Conservation (phyloP, 1,139 yeast genomes). For the Kluyveromyces marxianus region DNA sequence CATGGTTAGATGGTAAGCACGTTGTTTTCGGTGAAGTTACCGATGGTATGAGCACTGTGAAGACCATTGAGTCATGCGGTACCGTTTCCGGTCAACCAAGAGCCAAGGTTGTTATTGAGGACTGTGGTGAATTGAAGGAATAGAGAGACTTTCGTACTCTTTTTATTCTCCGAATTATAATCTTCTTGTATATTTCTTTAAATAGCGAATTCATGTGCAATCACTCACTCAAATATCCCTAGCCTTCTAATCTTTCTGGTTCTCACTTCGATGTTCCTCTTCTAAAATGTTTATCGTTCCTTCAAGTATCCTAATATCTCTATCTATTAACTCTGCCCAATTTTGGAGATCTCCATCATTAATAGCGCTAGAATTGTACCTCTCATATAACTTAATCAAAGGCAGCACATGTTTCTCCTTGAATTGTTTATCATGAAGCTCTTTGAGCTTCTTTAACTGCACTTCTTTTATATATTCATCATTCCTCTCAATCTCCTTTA, state of each 20-base stretch:
- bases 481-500: slow-evolving; percentile 24
- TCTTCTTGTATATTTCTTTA: too few relatives aligned
- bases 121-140: slow-evolving; percentile 59
- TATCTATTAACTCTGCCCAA: slow-evolving; percentile 27
- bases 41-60: slow-evolving; percentile 78
- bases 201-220: too few relatives aligned
- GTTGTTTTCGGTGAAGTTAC: slow-evolving; percentile 93
- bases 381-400: slow-evolving; percentile 15
- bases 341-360: slow-evolving; percentile 22
- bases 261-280: too few relatives aligned
- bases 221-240: too few relatives aligned
- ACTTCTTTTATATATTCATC: slow-evolving; percentile 21
- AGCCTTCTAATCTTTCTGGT: too few relatives aligned
- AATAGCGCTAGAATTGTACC: slow-evolving; percentile 12
- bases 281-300: slow-evolving; percentile 24
- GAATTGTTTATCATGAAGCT: slow-evolving; percentile 23
- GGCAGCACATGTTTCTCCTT: slow-evolving; percentile 21
- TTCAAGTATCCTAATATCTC: slow-evolving; percentile 32
- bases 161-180: too few relatives aligned
- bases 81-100: slow-evolving; percentile 69
- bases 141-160: background rate
- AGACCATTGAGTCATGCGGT: slow-evolving; percentile 68
- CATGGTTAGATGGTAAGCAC: slow-evolving; percentile 93
- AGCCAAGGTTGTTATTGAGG: slow-evolving; percentile 62
- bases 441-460: slow-evolving; percentile 23